Evolutionary conservation across 495 filamentous ascomycete species (phyloP).

Genomic region (Talaromyces proteolyticus): DNA sequence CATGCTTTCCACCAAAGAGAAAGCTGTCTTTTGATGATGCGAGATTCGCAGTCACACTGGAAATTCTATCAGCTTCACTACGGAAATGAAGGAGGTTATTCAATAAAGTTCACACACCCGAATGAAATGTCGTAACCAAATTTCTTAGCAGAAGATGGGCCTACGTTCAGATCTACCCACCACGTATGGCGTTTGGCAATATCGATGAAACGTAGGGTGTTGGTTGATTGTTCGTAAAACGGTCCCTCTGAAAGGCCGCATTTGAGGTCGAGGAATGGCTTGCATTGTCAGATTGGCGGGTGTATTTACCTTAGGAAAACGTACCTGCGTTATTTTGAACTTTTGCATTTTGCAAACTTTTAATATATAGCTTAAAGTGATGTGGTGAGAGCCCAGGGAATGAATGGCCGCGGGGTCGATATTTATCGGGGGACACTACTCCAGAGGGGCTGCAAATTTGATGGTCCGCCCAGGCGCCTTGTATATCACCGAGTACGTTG

Average conservation of each 20-base stretch:
- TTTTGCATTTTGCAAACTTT: conserved; percentile 5
- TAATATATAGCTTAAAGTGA: not conserved
- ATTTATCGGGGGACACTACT: no score
- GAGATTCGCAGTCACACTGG: conserved; percentile 75
- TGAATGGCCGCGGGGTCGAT: no score
- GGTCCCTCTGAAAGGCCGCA: conserved; percentile 81
- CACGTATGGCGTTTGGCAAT: conserved; percentile 77
- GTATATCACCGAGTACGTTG: no score
- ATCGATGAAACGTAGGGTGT: conserved; percentile 83
- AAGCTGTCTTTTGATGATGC: conserved; percentile 6
- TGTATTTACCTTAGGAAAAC: not conserved
- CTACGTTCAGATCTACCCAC: conserved; percentile 57
- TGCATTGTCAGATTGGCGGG: not conserved
- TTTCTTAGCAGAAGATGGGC: conserved; percentile 58
- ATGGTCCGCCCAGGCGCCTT: no score
- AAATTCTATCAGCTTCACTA: conserved; percentile 7
- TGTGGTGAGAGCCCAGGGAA: no score
- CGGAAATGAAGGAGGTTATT: not conserved
- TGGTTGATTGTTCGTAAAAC: conserved; percentile 61
- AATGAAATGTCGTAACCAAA: conserved; percentile 61
- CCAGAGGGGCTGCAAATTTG: not conserved
- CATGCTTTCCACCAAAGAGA: conserved; percentile 5
- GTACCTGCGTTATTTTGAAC: conserved; percentile 4
- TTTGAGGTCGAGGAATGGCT: conserved; percentile 71
- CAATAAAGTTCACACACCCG: conserved; percentile 32